Conservation (phyloP, 2,329 filamentous ascomycete genomes). For the Trichoderma afroharzianum region DNA sequence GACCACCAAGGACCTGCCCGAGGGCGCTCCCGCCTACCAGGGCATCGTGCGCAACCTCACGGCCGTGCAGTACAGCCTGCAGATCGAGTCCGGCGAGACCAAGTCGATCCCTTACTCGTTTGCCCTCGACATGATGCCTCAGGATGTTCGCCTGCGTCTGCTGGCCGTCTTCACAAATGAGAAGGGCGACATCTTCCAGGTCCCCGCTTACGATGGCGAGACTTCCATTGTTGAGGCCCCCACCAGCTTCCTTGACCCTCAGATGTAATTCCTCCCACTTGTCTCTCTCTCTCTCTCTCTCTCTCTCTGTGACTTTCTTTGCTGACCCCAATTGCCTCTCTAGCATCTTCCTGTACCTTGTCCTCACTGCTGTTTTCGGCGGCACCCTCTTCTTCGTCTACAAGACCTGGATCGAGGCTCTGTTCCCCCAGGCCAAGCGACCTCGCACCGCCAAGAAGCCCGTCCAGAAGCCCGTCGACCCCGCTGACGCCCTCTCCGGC, state of each 20-base stretch:
- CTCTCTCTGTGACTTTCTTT: background rate
- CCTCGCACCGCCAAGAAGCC: constrained; percentile 56
- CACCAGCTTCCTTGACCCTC: constrained; percentile 87
- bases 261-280: constrained; percentile 67
- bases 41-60: constrained; percentile 82
- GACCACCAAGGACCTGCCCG: constrained; percentile 50
- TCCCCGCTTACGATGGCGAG: constrained; percentile 76
- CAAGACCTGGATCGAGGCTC: constrained; percentile 92
- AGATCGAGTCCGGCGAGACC: constrained; percentile 71
- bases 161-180: constrained; percentile 67
- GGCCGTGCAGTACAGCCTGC: constrained; percentile 66
- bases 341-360: constrained; percentile 97
- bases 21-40: constrained; percentile 41
- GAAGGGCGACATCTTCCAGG: constrained; percentile 67
- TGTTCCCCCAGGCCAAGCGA: constrained; percentile 89
- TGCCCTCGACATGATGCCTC: constrained; percentile 85
- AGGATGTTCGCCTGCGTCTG: constrained; percentile 78
- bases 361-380: constrained; percentile 74
- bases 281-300: constrained; percentile 17
- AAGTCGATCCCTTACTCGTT: constrained; percentile 79
- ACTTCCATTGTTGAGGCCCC: constrained; percentile 87
- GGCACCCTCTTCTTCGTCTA: constrained; percentile 94
- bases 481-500: constrained; percentile 60
- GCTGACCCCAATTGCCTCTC: background rate
- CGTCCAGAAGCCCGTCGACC: constrained; percentile 62